Percentiles rank a stretch among this genome's conserved stretches.
Evolutionary conservation across 169 alveolate species (phyloP).

Genomic region (Miamiensis avidus): DNA sequence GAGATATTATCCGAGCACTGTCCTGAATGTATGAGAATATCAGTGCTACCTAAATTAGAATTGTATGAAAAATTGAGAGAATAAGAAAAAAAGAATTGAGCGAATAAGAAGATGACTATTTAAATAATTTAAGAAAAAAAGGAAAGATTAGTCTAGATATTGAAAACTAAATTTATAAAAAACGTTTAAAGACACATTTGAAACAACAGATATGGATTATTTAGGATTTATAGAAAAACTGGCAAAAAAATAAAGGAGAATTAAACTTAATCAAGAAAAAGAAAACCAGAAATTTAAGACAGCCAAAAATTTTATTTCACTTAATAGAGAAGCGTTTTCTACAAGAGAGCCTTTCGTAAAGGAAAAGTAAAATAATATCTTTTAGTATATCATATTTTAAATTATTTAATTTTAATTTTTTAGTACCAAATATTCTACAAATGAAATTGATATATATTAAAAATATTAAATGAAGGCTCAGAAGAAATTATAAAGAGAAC

Average conservation of each 20-base stretch:
- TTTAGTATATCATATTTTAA: too few relatives aligned
- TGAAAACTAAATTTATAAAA: background rate
- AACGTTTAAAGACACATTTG: background rate
- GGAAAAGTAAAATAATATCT: background rate
- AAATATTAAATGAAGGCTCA: too few relatives aligned
- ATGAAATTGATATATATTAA: too few relatives aligned
- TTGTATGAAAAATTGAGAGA: background rate
- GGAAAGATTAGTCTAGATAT: too few relatives aligned
- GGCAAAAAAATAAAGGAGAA: background rate
- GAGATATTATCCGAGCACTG: too few relatives aligned
- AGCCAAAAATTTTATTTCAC: background rate
- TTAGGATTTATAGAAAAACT: background rate
- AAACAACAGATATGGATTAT: background rate
- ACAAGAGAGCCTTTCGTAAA: background rate
- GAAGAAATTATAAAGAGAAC: too few relatives aligned
- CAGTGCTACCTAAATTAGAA: too few relatives aligned
- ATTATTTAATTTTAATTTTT: too few relatives aligned
- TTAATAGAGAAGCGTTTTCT: background rate
- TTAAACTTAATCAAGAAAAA: too few relatives aligned
- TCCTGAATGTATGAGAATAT: too few relatives aligned
- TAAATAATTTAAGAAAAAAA: background rate
- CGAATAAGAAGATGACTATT: background rate
- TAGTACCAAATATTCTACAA: too few relatives aligned
- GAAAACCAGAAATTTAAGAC: background rate
- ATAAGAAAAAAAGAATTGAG: background rate